Conservation (phyloP, 805 yeast genomes). For the Yamadazyma philogaea region DNA sequence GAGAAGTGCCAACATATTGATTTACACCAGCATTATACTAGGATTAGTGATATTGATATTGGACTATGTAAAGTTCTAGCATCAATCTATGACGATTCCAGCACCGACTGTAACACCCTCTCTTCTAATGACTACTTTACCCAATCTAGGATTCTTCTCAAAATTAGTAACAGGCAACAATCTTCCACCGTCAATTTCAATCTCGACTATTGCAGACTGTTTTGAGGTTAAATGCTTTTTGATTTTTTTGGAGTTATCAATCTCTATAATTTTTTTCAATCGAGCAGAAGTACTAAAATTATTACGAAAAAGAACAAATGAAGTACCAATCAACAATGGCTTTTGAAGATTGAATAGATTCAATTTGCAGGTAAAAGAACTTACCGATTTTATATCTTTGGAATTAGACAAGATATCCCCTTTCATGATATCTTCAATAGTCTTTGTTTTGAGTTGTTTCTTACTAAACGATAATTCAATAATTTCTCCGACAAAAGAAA, state of each 20-base stretch:
- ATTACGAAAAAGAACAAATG: slow-evolving; percentile 74
- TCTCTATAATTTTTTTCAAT: slow-evolving; percentile 43
- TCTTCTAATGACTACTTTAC: slow-evolving; percentile 66
- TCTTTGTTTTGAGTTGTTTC: slow-evolving; percentile 46
- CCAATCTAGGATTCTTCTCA: slow-evolving; percentile 48
- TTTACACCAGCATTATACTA: slow-evolving; percentile 30
- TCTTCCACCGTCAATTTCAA: slow-evolving; percentile 47
- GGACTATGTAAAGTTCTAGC: slow-evolving; percentile 26
- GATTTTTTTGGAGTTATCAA: slow-evolving; percentile 23
- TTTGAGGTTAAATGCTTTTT: slow-evolving; percentile 56
- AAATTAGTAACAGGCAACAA: slow-evolving; percentile 53
- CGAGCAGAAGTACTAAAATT: slow-evolving; percentile 70
- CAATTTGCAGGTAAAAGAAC: slow-evolving; percentile 26
- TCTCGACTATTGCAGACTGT: slow-evolving; percentile 55
- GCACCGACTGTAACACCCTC: slow-evolving; percentile 73
- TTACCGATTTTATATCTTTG: slow-evolving; percentile 25
- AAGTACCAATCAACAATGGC: slow-evolving; percentile 78
- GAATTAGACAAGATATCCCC: slow-evolving; percentile 51
- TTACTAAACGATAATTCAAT: slow-evolving; percentile 47
- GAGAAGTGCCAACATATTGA: slow-evolving; percentile 34
- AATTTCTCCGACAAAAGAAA: slow-evolving; percentile 59
- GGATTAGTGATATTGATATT: slow-evolving; percentile 35
- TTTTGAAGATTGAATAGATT: slow-evolving; percentile 46
- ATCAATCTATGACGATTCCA: slow-evolving; percentile 40
- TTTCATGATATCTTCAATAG: slow-evolving; percentile 54